These are phyloP conservation scores for Poa annua DNA, from an alignment of 176 grass and related monocot species.

Conservation along the genomic window DNA sequence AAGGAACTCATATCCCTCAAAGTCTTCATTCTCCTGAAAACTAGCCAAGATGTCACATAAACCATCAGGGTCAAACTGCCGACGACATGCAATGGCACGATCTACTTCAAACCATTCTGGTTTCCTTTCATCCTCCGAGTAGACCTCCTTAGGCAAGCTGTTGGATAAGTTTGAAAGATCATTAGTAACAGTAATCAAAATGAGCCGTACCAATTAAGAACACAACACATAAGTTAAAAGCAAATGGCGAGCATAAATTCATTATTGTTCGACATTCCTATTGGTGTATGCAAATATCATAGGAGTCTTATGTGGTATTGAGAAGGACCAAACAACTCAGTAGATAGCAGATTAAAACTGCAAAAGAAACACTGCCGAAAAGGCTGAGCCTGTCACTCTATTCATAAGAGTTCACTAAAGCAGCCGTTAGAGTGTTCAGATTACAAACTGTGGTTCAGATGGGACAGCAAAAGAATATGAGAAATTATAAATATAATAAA, in stretches of 20 bases:
- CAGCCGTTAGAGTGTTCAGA: neutral
- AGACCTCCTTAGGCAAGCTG: conserved; percentile 43
- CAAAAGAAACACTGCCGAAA: neutral
- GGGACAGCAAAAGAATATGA: conserved; percentile 13
- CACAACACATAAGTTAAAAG: neutral
- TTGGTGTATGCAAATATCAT: neutral
- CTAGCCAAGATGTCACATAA: conserved; percentile 56
- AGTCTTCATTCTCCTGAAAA: conserved; percentile 38
- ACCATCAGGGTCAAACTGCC: conserved; percentile 38
- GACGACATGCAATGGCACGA: conserved; percentile 58
- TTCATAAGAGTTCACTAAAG: neutral
- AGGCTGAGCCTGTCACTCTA: neutral
- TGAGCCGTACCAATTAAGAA: neutral
- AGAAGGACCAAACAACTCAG: neutral
- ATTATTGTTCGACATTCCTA: neutral
- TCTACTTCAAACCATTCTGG: conserved; percentile 74
- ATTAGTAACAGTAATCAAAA: conserved; percentile 24
- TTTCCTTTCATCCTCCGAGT: conserved; percentile 53
- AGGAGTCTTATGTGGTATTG: neutral
- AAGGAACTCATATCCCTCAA: conserved; percentile 54
- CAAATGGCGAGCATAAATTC: neutral
- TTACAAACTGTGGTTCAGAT: neutral
- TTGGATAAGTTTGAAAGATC: conserved; percentile 21
- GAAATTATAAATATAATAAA: neutral
- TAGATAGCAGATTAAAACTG: neutral